phyloP scores from a whole-genome alignment of 805 yeast genomes.

The Isabelozyma heimii region DNA sequence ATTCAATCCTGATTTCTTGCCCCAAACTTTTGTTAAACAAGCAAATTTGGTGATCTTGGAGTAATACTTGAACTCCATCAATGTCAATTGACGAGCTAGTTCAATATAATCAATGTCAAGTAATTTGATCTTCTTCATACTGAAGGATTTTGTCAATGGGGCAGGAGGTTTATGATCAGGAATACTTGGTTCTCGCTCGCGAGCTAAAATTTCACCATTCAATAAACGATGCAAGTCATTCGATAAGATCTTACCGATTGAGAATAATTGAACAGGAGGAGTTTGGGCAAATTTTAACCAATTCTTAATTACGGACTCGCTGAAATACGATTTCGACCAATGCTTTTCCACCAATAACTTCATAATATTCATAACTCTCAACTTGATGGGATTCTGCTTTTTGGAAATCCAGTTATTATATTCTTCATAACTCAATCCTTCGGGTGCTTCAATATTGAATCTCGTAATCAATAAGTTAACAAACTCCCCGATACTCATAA shows the following conservation, averaged over 20 bases:
- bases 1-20: slow-evolving; percentile 57
- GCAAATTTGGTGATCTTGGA: slow-evolving; percentile 68
- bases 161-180: slow-evolving; percentile 37
- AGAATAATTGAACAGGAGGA: slow-evolving; percentile 18
- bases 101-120: slow-evolving; percentile 71
- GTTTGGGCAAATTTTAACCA: slow-evolving; percentile 32
- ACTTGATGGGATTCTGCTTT: slow-evolving; percentile 65
- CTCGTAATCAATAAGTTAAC: slow-evolving; percentile 58
- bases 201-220: slow-evolving; percentile 27
- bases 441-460: slow-evolving; percentile 77
- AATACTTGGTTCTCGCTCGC: slow-evolving; percentile 25
- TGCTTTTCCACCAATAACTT: slow-evolving; percentile 62
- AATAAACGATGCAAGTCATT: slow-evolving; percentile 20
- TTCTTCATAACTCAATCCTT: slow-evolving; percentile 80
- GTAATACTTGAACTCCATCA: slow-evolving; percentile 71
- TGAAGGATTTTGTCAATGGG: slow-evolving; percentile 33
- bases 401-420: slow-evolving; percentile 72
- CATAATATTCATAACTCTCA: slow-evolving; percentile 65
- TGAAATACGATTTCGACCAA: slow-evolving; percentile 65
- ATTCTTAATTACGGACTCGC: slow-evolving; percentile 35
- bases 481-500: slow-evolving; percentile 64
- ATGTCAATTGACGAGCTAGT: slow-evolving; percentile 80
- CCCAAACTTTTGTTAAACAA: slow-evolving; percentile 76
- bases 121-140: slow-evolving; percentile 43
- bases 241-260: slow-evolving; percentile 27